Evolutionary conservation across 345 rosid species (phyloP), one percentile per base, ranked within the genome.

Genomic region (Toxicodendron radicans): DNA sequence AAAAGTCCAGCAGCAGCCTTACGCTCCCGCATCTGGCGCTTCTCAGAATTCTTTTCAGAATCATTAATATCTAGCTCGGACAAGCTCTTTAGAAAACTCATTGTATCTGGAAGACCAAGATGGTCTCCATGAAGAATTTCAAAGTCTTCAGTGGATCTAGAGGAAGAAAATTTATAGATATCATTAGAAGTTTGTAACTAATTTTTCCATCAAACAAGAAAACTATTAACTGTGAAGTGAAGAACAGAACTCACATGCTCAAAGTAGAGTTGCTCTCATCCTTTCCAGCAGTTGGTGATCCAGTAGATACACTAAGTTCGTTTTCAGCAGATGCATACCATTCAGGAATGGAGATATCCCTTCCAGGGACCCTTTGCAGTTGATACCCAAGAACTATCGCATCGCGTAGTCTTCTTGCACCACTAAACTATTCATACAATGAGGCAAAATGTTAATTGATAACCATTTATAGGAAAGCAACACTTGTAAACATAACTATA

Each of bases 351-450:
- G 91, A 85, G 72, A 95, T 84, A 80, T 95, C 98, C 80, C 97
- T 86, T 80, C 95, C 99, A 68, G 97, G 91, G 72, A 80, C 90
- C 84, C 99, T 89, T 80, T 95, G 98, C 75, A 95, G 87, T 82
- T 95, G 98, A 88, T 95, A 95, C 48, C 99, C 99, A 68, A 95
- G 93, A 81, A 95, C 74, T 68, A 95, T 95, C 0, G 99, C 99
- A 82, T 95, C 99, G 58, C 99, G 96, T 83, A 95, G 78, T 86
- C 99, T 91, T 87, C 99, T 88, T 76, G 95, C 98, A 17, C 99
- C 99, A 83, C 99, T 93, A 51, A 93, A 77, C 99, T 95, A 78
- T 73, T 73, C 70, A 27, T 18, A 27, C 68, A 68, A 71, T 3
- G 71, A 65, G 32, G 52, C 17, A 70, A 72, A 59, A 51, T 12